A percentile compares a stretch with the other conserved stretches of the same genome.
phyloP scores from a whole-genome alignment of 768 basidiomycete genomes.

The Lactifluus volemus region DNA sequence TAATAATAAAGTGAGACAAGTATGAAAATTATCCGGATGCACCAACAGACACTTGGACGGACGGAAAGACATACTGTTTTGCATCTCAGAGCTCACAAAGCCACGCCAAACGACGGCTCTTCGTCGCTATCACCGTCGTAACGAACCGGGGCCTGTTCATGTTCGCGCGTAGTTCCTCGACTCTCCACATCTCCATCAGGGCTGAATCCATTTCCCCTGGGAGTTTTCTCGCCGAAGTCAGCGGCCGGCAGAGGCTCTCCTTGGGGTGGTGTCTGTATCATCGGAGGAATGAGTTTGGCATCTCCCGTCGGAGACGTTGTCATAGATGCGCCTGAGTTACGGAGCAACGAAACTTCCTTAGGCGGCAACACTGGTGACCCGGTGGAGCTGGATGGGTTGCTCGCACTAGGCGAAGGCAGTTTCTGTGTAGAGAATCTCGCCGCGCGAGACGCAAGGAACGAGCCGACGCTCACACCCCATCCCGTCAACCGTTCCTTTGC shows the following conservation, averaged over 20 bases:
- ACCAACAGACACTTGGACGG: neutral
- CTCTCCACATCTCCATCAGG: neutral
- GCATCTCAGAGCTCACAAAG: neutral
- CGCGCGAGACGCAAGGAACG: conserved; percentile 17
- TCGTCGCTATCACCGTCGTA: conserved; percentile 3
- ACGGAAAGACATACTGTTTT: neutral
- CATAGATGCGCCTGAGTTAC: neutral
- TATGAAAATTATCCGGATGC: neutral
- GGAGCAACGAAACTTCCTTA: neutral
- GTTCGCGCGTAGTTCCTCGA: neutral
- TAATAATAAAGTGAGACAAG: neutral
- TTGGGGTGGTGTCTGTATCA: neutral
- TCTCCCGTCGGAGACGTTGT: neutral
- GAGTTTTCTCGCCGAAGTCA: conserved; percentile 5
- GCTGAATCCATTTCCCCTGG: neutral
- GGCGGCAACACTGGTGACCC: conserved; percentile 3
- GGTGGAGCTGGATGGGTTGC: conserved; percentile 1
- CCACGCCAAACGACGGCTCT: conserved; percentile 14
- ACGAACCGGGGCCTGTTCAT: neutral
- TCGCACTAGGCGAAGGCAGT: conserved; percentile 1
- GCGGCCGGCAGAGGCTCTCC: neutral
- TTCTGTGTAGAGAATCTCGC: conserved; percentile 6
- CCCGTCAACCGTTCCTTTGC: conserved; percentile 16
- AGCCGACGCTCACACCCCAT: conserved; percentile 19
- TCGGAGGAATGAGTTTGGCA: neutral